A percentile compares a stretch with the other conserved stretches of the same genome.
These are phyloP conservation scores for Quercus cerris DNA, from an alignment of 306 rosid species.

Conservation along the genomic window DNA sequence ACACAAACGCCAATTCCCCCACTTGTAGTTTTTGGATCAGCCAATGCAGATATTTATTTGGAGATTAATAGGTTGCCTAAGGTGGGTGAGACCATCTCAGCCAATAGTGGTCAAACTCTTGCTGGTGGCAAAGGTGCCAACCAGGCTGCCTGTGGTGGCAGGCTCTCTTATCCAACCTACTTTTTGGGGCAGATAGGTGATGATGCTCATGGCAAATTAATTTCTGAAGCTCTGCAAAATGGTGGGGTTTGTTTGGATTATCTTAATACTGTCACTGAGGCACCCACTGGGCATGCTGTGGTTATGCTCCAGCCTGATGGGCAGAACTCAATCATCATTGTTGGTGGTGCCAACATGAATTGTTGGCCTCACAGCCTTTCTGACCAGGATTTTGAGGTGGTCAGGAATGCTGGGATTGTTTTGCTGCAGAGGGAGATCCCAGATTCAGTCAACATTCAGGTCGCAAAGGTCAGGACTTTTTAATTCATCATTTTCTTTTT, in stretches of 20 bases:
- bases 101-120: constrained; percentile 64
- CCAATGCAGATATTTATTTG: constrained; percentile 83
- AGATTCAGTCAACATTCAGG: constrained; percentile 70
- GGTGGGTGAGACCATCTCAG: constrained; percentile 74
- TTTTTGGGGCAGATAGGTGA: constrained; percentile 81
- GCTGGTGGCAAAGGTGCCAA: constrained; percentile 91
- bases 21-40: constrained; percentile 82
- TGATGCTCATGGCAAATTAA: constrained; percentile 70
- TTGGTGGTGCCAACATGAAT: constrained; percentile 82
- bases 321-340: constrained; percentile 77
- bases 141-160: constrained; percentile 79
- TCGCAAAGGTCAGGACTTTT: constrained; percentile 67
- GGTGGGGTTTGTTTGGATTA: constrained; percentile 59
- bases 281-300: constrained; percentile 77
- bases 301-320: constrained; percentile 87
- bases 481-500: neutral
- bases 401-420: constrained; percentile 75
- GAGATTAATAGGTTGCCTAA: constrained; percentile 70
- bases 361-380: constrained; percentile 57
- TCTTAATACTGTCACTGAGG: constrained; percentile 32
- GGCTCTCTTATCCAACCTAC: constrained; percentile 70
- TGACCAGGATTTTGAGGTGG: constrained; percentile 48
- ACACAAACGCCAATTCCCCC: constrained; percentile 32
- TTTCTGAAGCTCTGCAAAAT: constrained; percentile 44
- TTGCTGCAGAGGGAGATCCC: constrained; percentile 95